Evolutionary conservation across 345 rosid species (phyloP).

Genomic region (Arabis hirsuta): DNA sequence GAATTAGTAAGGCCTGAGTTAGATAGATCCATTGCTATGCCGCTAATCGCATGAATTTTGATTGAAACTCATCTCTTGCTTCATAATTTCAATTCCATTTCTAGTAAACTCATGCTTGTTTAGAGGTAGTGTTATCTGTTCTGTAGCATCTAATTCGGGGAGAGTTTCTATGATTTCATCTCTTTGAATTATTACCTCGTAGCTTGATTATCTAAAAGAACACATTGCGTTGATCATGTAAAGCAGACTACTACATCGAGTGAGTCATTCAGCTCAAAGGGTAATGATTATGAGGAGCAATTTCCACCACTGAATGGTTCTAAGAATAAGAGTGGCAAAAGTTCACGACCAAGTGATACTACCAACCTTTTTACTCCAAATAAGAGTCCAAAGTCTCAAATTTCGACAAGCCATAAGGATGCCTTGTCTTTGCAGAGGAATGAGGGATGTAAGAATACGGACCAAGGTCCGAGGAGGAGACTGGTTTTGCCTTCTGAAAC

Average conservation of each 20-base stretch:
- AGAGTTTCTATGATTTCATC: background rate
- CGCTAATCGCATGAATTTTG: background rate
- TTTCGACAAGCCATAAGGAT: background rate
- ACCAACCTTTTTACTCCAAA: background rate
- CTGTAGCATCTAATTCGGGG: background rate
- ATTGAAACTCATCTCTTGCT: background rate
- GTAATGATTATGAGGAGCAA: background rate
- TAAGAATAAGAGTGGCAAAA: background rate
- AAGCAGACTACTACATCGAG: slow-evolving; percentile 8
- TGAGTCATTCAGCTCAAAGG: background rate
- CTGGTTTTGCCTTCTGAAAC: too few species aligned
- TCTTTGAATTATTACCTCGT: background rate
- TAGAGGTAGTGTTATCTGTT: too few species aligned
- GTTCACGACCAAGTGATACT: too few species aligned
- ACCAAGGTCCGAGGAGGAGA: background rate
- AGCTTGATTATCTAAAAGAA: background rate
- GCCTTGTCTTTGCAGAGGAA: background rate
- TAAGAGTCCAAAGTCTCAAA: background rate
- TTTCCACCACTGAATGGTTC: background rate
- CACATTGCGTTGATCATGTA: background rate
- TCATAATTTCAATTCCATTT: background rate
- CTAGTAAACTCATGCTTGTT: too few species aligned
- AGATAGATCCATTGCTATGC: background rate
- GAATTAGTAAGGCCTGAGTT: background rate
- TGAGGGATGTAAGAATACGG: background rate